Conservation (phyloP, 345 rosid species). For the Gossypium thurberi region DNA sequence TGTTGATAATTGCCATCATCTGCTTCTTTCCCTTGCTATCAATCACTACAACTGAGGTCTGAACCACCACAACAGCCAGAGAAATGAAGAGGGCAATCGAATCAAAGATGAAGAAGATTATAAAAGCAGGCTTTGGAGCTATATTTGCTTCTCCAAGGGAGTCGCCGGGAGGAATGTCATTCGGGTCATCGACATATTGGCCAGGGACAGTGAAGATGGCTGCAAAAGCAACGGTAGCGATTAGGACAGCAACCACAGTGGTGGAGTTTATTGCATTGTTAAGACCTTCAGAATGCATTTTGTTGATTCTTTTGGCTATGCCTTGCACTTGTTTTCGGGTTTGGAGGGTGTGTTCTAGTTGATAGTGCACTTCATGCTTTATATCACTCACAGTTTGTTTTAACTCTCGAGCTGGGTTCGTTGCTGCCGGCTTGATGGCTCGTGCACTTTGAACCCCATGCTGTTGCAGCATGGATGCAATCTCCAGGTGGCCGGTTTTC, state of each 20-base stretch:
- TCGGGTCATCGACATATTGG: slow-evolving; percentile 56
- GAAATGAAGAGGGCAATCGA: slow-evolving; percentile 88
- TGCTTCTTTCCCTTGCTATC: slow-evolving; percentile 93
- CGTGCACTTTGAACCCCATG: slow-evolving; percentile 69
- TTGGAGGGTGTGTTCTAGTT: slow-evolving; percentile 84
- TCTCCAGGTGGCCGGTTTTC: slow-evolving; percentile 51
- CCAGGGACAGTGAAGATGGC: slow-evolving; percentile 94
- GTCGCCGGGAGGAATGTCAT: slow-evolving; percentile 29
- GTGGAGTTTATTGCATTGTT: slow-evolving; percentile 94
- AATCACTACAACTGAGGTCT: slow-evolving; percentile 88
- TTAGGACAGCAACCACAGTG: slow-evolving; percentile 87
- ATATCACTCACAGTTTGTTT: slow-evolving; percentile 94
- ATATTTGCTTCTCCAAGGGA: slow-evolving; percentile 79
- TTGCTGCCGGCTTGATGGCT: slow-evolving; percentile 40
- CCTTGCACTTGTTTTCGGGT: slow-evolving; percentile 82
- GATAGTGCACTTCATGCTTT: slow-evolving; percentile 87
- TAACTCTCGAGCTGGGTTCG: slow-evolving; percentile 63
- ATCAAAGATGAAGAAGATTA: slow-evolving; percentile 77
- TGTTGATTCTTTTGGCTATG: slow-evolving; percentile 75
- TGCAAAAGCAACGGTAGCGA: slow-evolving; percentile 90
- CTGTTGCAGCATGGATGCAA: slow-evolving; percentile 49
- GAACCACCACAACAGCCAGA: slow-evolving; percentile 87
- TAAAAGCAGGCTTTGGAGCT: slow-evolving; percentile 55
- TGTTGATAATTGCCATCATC: slow-evolving; percentile 90
- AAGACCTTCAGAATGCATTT: slow-evolving; percentile 85